Base-by-base conservation (phyloP, 192 early-diverging fungal genomes). In the Coemansia sp. region DNA sequence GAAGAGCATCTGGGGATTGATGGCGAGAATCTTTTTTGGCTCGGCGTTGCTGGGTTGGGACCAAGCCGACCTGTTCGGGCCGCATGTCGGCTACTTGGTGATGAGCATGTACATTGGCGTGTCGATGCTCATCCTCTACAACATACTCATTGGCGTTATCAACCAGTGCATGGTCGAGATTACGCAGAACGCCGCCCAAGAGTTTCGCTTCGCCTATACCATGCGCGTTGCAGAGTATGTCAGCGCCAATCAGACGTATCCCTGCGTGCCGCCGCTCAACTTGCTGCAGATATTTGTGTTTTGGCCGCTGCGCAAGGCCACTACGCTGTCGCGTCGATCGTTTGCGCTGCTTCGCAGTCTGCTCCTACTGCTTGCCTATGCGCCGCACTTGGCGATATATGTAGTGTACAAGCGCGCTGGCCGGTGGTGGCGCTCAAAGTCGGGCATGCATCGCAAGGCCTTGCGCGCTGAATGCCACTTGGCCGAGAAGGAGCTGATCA, bases 51-150 rank as follows among this genome's bases (percentile, higher is more conserved):
- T 77, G 10, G 75, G 75, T 20, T 77, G 68, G 68, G 75, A 77
- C 54, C 68, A 77, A 22, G 70, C 75, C 3, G 61, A 71, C 43
- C 31, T 71, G 22, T 77, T 77, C 31, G 75, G 75, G 1, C 68
- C 68, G 10, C 64, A 71, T 43, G 70, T 77, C 25, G 75, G 75
- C 5, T 62, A 67, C 45, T 17, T 69, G 22, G 69, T 46, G 12
- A 77, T 77, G 75, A 56, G 63, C 54, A 77, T 67, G 69, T 77
- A 77, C 24, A 77, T 77, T 42, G 75, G 64, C 46, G 70, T 77
- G n/a, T 77, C 75, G 17, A 71, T 77, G 69, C 69, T 77, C 17
- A 71, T 77, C 8, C 66, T 77, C 11, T 77, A 77, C 49, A 77
- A 77, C 61, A 77, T 77, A 41, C 65, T 77, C 24, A 77, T 77